Base-by-base conservation (phyloP, 176 grass and related monocot species). In the Ensete glaucum region DNA sequence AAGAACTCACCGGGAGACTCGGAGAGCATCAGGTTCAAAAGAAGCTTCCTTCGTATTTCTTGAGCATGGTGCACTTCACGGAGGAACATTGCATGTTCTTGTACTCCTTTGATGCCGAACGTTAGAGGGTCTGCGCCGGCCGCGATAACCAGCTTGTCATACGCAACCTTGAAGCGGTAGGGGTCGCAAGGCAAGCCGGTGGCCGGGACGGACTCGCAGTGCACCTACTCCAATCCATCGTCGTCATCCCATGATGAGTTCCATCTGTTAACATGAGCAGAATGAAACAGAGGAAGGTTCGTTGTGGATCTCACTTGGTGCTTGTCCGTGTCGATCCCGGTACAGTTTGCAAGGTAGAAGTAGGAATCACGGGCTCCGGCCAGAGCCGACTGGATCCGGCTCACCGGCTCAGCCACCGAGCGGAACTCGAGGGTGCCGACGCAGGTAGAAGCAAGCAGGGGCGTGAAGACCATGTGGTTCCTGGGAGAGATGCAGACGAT, bases 401-500 rank as follows among this genome's bases (percentile, higher is more conserved):
- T 86, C 60, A 98, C 82, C 50, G 94, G 88, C 84, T 98, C 90
- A 3, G 89, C 87, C 20, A 98, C 94, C 25, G 90, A 93, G 9
- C 94, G 83, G 83, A 98, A 98, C 80, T 98, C 90, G 1, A 98
- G 90, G 50, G 88, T 93, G 51, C 90, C 90, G 9, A 98, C 88
- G 79, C 94, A 98, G 26, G 94, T 98, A 24, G 90, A 98, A 56
- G 88, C 94, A 49, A 98, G 83, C 77, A 98, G 83, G 68, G 94
- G 90, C 65, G 90, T 98, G 81, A 98, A 98, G 76, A 93, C 94
- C 90, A 98, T 98, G 84, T 98, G 90, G 79, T 98, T 98, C 64
- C 94, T 73, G 27, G 94, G 94, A 4, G 94, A 98, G 26, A 98
- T 75, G 81, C 94, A 98, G 63, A 98, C 94, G 8, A 93, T 85